These are phyloP conservation scores for Fusarium euwallaceae DNA, from an alignment of 2,329 filamentous ascomycete species.

Conservation along the genomic window DNA sequence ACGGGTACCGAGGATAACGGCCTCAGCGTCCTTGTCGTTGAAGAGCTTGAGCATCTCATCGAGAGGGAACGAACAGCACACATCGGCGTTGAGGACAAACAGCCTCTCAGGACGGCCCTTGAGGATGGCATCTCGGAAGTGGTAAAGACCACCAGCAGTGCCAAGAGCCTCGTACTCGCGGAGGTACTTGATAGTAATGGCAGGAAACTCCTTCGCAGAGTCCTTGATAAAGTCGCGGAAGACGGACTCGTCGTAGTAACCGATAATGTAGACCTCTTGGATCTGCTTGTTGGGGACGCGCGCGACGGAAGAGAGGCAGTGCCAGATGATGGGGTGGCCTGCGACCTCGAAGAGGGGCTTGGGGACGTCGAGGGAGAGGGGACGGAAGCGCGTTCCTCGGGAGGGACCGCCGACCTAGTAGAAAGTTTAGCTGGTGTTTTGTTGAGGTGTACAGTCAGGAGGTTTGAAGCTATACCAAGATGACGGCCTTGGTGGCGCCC, in stretches of 20 bases:
- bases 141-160: slow-evolving; percentile 96
- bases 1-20: slow-evolving; percentile 93
- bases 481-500: slow-evolving; percentile 90
- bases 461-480: slow-evolving; percentile 74
- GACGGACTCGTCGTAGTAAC: slow-evolving; percentile 97
- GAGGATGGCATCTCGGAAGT: slow-evolving; percentile 98
- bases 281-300: slow-evolving; percentile 85
- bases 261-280: slow-evolving; percentile 96
- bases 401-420: slow-evolving; percentile 91
- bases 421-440: slow-evolving; percentile 37
- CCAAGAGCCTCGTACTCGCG: slow-evolving; percentile 97
- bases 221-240: slow-evolving; percentile 99
- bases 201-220: slow-evolving; percentile 84
- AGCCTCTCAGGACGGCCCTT: slow-evolving; percentile 95
- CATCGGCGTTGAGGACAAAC: slow-evolving; percentile 97
- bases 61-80: slow-evolving; percentile 98
- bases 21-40: slow-evolving; percentile 95
- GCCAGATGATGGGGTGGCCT: slow-evolving; percentile 97
- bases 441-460: not conserved
- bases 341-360: slow-evolving; percentile 99
- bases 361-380: slow-evolving; percentile 93
- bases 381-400: slow-evolving; percentile 94
- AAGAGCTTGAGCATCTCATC: slow-evolving; percentile 96
- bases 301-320: slow-evolving; percentile 92
- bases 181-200: slow-evolving; percentile 90